A percentile compares a stretch with the other conserved stretches of the same genome.
phyloP scores from a whole-genome alignment of 2,329 filamentous ascomycete genomes.

The Leptographium wingfieldii region DNA sequence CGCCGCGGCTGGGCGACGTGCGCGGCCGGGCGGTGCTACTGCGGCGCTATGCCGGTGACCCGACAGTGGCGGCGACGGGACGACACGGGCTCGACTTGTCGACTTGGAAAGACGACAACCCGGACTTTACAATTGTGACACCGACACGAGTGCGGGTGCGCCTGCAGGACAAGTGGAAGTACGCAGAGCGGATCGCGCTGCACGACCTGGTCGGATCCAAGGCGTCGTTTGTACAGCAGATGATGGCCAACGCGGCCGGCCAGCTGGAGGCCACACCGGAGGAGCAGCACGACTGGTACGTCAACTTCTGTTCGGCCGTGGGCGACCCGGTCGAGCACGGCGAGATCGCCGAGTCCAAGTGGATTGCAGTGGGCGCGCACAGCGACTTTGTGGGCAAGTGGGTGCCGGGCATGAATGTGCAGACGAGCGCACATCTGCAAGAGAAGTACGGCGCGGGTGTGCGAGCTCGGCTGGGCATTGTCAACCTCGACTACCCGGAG shows the following conservation, averaged over 20 bases:
- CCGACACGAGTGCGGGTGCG: conserved; percentile 23
- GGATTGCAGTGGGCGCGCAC: conserved; percentile 31
- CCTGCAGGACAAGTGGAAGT: conserved; percentile 35
- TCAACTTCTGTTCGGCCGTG: conserved; percentile 28
- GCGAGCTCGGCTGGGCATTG: conserved; percentile 17
- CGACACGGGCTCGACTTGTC: conserved; percentile 24
- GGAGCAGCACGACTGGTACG: conserved; percentile 14
- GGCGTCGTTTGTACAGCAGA: conserved; percentile 22
- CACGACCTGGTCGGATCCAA: conserved; percentile 26
- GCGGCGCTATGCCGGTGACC: conserved; percentile 42
- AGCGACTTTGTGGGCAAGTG: conserved; percentile 25
- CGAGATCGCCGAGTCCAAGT: conserved; percentile 26
- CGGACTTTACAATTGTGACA: conserved; percentile 38
- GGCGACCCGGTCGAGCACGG: conserved; percentile 23
- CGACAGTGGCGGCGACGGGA: conserved; percentile 18
- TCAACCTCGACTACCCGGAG: conserved; percentile 18
- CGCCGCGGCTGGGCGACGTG: conserved; percentile 48
- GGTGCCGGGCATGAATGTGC: conserved; percentile 30
- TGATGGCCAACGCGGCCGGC: conserved; percentile 23
- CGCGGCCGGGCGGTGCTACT: conserved; percentile 57
- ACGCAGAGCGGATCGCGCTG: conserved; percentile 23
- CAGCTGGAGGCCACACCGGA: conserved; percentile 1
- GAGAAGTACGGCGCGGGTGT: conserved; percentile 13
- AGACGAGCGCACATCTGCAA: conserved; percentile 20
- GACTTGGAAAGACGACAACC: conserved; percentile 52